Evolutionary conservation across 2,329 filamentous ascomycete species (phyloP), one percentile per base, ranked within the genome.

Genomic region (Alternaria brassicae): DNA sequence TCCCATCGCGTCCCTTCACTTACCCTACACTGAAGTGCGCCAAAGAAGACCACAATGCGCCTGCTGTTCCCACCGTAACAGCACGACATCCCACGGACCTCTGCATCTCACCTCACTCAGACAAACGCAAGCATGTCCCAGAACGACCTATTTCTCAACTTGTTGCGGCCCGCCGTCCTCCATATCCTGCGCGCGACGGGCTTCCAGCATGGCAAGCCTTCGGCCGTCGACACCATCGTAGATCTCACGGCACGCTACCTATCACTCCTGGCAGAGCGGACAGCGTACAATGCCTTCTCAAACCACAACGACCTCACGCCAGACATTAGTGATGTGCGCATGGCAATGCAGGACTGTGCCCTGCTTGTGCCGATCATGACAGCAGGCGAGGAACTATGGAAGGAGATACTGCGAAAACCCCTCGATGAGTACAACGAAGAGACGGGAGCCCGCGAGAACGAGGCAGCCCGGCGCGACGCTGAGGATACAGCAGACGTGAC

Each of bases 151-250:
- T 86, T 90, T 80, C 89, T 92, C 78, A 89, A 91, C 61, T 89
- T 97, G 64, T 85, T 98, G 57, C 92, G 93, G 40, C 94, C 94
- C 2, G 89, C 89, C 47, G 87, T 97, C 61, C 87, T 98, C 58
- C 93, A 97, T 79, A 94, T 96, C 71, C 88, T 98, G 51, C 92
- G 94, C 73, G 92, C 93, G 28, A 90, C 92, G 23, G 94, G 94
- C 75, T 98, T 96, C 81, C 91, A 96, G 76, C 85, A 89, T 40
- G 91, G 92, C 50, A 88, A 88, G 54, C 89, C 92, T 2, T 89
- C 90, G 3, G 93, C 96, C 6, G 83, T 97, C 57, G 93, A 98
- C 79, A 89, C 91, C 9, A 78, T 97, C n/a, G 91, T 92, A 13
- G 93, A 97, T 78, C 84, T 98, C 7, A 89, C 92, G 0, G 91